Evolutionary conservation across 129 eudicot genomes (phyloP).

Genomic region (Tagetes erecta): DNA sequence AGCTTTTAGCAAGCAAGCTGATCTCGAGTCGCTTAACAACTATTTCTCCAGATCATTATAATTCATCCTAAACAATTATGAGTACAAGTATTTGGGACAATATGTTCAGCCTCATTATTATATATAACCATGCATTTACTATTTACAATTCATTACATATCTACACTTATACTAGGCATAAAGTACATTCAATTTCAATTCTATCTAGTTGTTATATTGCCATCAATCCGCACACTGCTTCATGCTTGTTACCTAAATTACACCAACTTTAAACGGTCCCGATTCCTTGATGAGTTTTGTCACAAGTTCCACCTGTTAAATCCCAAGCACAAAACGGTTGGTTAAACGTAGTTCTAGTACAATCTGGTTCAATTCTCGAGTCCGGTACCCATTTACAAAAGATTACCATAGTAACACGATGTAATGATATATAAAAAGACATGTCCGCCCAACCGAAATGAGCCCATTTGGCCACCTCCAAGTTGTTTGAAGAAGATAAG

Average conservation of each 20-base stretch:
- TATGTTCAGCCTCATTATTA: neutral
- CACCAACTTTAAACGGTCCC: conserved; percentile 78
- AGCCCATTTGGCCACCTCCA: neutral
- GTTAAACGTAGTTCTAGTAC: neutral
- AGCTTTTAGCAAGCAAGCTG: too few relatives aligned
- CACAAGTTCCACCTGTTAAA: conserved; percentile 65
- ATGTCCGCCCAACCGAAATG: neutral
- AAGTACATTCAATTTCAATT: conserved; percentile 12
- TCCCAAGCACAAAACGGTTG: conserved; percentile 6
- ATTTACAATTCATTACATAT: conserved; percentile 1
- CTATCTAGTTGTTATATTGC: neutral
- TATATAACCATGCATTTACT: neutral
- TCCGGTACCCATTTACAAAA: neutral
- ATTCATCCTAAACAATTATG: too few relatives aligned
- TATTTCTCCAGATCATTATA: too few relatives aligned
- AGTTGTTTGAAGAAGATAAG: neutral
- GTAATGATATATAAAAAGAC: neutral
- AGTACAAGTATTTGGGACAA: too few relatives aligned
- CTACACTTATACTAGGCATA: conserved; percentile 25
- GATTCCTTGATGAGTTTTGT: conserved; percentile 68
- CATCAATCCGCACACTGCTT: neutral
- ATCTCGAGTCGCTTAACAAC: too few relatives aligned
- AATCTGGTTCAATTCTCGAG: neutral
- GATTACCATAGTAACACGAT: too few relatives aligned
- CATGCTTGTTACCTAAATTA: conserved; percentile 30